Conservation (phyloP, 2,329 filamentous ascomycete genomes). For the Stemphylium lycopersici region DNA sequence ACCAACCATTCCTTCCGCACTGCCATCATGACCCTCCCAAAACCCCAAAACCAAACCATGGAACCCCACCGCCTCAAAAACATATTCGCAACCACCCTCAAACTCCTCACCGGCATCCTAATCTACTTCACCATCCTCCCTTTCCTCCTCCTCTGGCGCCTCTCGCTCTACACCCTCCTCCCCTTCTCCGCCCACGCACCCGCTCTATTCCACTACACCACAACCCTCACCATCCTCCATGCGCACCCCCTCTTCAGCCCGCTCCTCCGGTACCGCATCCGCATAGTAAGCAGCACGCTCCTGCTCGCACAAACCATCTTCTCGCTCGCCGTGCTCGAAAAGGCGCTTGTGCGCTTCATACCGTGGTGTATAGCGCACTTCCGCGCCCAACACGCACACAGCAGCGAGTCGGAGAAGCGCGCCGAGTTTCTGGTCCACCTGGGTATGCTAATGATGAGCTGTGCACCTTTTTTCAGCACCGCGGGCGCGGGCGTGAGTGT, state of each 20-base stretch:
- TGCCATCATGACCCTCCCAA: too few species aligned
- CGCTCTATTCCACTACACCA: neutral
- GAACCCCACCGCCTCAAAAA: neutral
- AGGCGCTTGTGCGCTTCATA: neutral
- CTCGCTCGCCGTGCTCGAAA: constrained; percentile 7
- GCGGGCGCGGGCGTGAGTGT: neutral
- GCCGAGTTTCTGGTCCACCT: constrained; percentile 7
- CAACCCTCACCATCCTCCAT: neutral
- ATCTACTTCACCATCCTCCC: constrained; percentile 4
- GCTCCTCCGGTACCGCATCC: neutral
- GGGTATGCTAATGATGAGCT: neutral
- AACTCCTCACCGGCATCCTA: neutral
- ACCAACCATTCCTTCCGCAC: neutral
- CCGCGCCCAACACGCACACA: neutral
- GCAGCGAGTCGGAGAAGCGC: neutral
- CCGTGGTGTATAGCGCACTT: constrained; percentile 4
- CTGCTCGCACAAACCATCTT: constrained; percentile 3
- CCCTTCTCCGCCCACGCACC: neutral
- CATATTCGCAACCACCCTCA: neutral
- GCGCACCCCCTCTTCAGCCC: neutral
- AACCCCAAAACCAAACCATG: neutral
- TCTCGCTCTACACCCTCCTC: neutral
- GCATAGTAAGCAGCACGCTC: neutral
- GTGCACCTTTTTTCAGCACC: constrained; percentile 5
- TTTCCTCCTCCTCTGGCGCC: constrained; percentile 7